Percentiles rank a stretch among this genome's conserved stretches.
These are phyloP conservation scores for Sclerotinia subarctica DNA, from an alignment of 2,329 filamentous ascomycete genomes.

Conservation along the genomic window DNA sequence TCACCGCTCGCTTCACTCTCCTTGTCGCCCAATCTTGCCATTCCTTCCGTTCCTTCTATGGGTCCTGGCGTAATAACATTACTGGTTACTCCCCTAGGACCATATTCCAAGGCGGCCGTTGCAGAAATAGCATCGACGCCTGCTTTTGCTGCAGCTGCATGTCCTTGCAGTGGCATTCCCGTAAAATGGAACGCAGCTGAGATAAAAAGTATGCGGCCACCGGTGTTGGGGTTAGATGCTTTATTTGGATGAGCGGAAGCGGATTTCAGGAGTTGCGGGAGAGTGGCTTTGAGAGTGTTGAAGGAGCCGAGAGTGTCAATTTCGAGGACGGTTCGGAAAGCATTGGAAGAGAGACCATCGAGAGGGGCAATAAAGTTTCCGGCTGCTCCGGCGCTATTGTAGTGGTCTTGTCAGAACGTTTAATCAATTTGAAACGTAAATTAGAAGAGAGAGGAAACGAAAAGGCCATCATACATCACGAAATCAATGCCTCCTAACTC, in stretches of 20 bases:
- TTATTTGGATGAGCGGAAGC: constrained; percentile 56
- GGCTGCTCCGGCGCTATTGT: constrained; percentile 76
- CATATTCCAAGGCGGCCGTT: constrained; percentile 82
- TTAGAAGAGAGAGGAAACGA: constrained; percentile 16
- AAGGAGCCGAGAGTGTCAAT: constrained; percentile 93
- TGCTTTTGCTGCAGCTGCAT: constrained; percentile 90
- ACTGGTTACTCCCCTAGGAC: constrained; percentile 78
- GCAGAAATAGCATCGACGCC: constrained; percentile 82
- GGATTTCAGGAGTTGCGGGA: constrained; percentile 78
- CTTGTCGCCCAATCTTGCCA: constrained; percentile 55
- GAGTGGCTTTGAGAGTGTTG: constrained; percentile 89
- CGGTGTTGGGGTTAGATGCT: constrained; percentile 57
- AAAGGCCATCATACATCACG: constrained; percentile 65
- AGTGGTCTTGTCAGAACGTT: constrained; percentile 3
- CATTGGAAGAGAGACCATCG: constrained; percentile 76
- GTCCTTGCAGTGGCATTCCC: constrained; percentile 78
- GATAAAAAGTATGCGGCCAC: constrained; percentile 84
- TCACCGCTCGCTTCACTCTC: constrained; percentile 28
- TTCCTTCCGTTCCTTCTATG: constrained; percentile 76
- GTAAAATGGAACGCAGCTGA: constrained; percentile 91
- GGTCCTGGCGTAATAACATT: constrained; percentile 86
- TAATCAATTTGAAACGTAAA: not conserved
- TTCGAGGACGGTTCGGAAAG: constrained; percentile 92
- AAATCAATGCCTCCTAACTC: constrained; percentile 89
- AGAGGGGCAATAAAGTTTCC: constrained; percentile 94